Conservation (phyloP, 345 rosid genomes). For the Aethionema arabicum region DNA sequence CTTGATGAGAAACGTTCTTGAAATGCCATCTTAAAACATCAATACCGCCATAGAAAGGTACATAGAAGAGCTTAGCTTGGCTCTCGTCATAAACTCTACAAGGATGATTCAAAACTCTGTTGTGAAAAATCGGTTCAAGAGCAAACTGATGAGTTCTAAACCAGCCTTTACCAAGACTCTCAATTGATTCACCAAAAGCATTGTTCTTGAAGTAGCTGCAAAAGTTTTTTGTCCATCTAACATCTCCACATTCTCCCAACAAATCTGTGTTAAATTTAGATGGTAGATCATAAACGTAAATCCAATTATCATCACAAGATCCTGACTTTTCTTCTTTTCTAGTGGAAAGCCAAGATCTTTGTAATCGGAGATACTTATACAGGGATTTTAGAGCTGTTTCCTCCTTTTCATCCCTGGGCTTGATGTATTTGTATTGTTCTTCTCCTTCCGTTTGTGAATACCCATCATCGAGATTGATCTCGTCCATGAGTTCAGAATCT, state of each 20-base stretch:
- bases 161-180: slow-evolving; percentile 64
- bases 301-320: slow-evolving; percentile 57
- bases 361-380: slow-evolving; percentile 48
- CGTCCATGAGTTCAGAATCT: slow-evolving; percentile 4
- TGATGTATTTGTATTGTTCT: slow-evolving; percentile 25
- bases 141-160: slow-evolving; percentile 70
- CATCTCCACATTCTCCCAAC: slow-evolving; percentile 62
- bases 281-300: slow-evolving; percentile 75
- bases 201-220: slow-evolving; percentile 58
- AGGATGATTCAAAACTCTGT: slow-evolving; percentile 66
- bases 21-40: slow-evolving; percentile 91
- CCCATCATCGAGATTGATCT: slow-evolving; percentile 12
- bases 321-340: slow-evolving; percentile 2
- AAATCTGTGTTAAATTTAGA: slow-evolving; percentile 79
- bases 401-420: slow-evolving; percentile 36
- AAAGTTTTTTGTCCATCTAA: slow-evolving; percentile 61
- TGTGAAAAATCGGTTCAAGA: slow-evolving; percentile 76
- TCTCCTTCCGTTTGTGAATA: slow-evolving; percentile 32
- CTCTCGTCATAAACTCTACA: slow-evolving; percentile 69
- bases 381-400: slow-evolving; percentile 44
- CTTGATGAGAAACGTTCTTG: slow-evolving; percentile 69
- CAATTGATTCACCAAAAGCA: slow-evolving; percentile 60
- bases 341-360: slow-evolving; percentile 47
- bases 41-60: slow-evolving; percentile 76
- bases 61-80: slow-evolving; percentile 74